These are phyloP conservation scores for Aaosphaeria pasadenensis DNA, from an alignment of 2,329 filamentous ascomycete species.

Conservation along the genomic window DNA sequence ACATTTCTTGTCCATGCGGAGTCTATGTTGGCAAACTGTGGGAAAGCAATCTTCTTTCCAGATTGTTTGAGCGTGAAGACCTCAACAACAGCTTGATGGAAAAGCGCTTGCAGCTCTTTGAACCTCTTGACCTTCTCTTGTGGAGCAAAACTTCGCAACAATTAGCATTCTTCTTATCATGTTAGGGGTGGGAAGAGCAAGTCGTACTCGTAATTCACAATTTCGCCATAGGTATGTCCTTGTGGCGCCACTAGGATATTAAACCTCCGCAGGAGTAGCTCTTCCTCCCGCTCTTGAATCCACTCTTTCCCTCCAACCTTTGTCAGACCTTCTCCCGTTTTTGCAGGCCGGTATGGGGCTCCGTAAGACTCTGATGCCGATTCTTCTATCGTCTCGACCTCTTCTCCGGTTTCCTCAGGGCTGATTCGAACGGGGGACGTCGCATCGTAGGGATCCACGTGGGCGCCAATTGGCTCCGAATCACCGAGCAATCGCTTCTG, in stretches of 20 bases:
- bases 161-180: background rate
- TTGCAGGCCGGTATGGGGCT: constrained; percentile 43
- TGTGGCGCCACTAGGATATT: background rate
- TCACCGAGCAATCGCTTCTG: constrained; percentile 35
- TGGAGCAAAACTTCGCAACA: constrained; percentile 20
- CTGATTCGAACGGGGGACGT: constrained; percentile 34
- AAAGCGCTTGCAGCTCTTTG: constrained; percentile 31
- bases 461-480: constrained; percentile 34
- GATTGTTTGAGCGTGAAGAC: constrained; percentile 45
- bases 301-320: background rate
- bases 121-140: constrained; percentile 11
- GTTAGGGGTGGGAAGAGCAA: background rate
- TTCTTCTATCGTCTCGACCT: constrained; percentile 29
- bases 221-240: no score
- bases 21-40: constrained; percentile 26
- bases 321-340: constrained; percentile 46
- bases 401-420: constrained; percentile 34
- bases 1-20: constrained; percentile 25
- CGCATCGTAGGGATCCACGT: constrained; percentile 36
- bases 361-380: constrained; percentile 1
- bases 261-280: constrained; percentile 38
- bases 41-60: constrained; percentile 20
- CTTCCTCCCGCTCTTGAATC: background rate
- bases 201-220: constrained; percentile 5
- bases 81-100: constrained; percentile 58